These are phyloP conservation scores for Apophysomyces elegans DNA, from an alignment of 371 early-diverging fungal genomes.

Conservation along the genomic window DNA sequence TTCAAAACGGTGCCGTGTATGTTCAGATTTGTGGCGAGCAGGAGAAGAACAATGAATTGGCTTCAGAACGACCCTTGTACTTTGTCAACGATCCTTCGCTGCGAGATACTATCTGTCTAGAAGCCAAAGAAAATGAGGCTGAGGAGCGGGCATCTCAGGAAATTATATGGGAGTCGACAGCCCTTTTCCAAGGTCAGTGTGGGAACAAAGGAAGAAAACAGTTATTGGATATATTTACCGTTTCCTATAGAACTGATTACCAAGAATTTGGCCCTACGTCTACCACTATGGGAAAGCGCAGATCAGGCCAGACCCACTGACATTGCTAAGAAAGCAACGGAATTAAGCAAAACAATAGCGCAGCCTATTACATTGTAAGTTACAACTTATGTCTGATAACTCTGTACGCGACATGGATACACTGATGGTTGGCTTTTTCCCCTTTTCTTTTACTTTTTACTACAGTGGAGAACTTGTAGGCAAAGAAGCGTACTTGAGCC, in stretches of 20 bases:
- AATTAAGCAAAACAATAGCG: background rate
- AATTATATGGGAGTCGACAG: background rate
- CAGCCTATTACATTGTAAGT: slow-evolving; percentile 1
- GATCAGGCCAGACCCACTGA: background rate
- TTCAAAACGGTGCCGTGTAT: background rate
- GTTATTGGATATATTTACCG: background rate
- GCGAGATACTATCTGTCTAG: background rate
- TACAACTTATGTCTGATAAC: no score
- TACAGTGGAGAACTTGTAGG: background rate
- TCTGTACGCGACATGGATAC: no score
- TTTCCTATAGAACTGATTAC: background rate
- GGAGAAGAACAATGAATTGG: background rate
- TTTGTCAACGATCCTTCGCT: background rate
- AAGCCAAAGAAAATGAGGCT: background rate
- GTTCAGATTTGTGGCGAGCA: background rate
- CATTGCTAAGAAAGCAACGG: background rate
- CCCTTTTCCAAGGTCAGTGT: background rate
- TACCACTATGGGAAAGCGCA: background rate
- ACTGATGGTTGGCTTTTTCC: no score
- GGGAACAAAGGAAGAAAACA: background rate
- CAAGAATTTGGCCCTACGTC: background rate
- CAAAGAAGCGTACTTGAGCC: background rate
- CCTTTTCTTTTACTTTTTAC: background rate
- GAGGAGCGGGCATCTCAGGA: background rate
- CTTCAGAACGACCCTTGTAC: background rate